A percentile compares a stretch with the other conserved stretches of the same genome.
Conservation (phyloP, 495 filamentous ascomycete genomes). For the Physcia stellaris region DNA sequence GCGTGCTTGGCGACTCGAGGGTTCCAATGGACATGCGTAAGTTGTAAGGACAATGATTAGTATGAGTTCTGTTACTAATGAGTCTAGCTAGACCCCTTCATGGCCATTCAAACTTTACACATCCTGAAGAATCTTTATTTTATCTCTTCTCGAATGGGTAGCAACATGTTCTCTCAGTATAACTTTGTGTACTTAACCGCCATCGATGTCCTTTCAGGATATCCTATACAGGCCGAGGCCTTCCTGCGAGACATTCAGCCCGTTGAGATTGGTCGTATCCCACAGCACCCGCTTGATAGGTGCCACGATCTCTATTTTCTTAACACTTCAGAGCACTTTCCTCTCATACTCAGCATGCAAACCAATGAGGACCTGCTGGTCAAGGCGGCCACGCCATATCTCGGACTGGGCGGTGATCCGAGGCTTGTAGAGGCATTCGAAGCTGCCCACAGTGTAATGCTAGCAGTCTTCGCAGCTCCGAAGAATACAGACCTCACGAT, state of each 20-base stretch:
- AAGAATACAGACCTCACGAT: conserved; percentile 57
- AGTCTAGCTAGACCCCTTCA: conserved; percentile 42
- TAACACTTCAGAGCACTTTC: conserved; percentile 79
- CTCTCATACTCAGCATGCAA: conserved; percentile 47
- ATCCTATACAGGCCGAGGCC: conserved; percentile 50
- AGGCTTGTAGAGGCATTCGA: conserved; percentile 71
- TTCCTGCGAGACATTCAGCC: conserved; percentile 56
- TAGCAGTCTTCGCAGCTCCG: conserved; percentile 70
- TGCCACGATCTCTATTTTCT: conserved; percentile 84
- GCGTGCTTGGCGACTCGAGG: conserved; percentile 42
- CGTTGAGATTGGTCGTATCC: conserved; percentile 46
- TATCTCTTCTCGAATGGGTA: conserved; percentile 64
- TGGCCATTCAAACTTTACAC: conserved; percentile 66
- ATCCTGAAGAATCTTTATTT: conserved; percentile 78
- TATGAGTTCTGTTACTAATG: no score
- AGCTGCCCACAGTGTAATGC: conserved; percentile 75
- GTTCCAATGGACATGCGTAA: conserved; percentile 42
- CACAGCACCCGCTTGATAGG: conserved; percentile 60
- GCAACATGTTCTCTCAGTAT: conserved; percentile 63
- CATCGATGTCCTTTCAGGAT: conserved; percentile 74
- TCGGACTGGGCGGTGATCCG: conserved; percentile 48
- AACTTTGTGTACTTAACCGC: conserved; percentile 75
- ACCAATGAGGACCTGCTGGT: conserved; percentile 63
- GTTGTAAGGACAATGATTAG: no score
- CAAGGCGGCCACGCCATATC: conserved; percentile 61